Percentiles rank a stretch among this genome's conserved stretches.
These are phyloP conservation scores for Didymella lethalis DNA, from an alignment of 2,329 filamentous ascomycete species.

Conservation along the genomic window DNA sequence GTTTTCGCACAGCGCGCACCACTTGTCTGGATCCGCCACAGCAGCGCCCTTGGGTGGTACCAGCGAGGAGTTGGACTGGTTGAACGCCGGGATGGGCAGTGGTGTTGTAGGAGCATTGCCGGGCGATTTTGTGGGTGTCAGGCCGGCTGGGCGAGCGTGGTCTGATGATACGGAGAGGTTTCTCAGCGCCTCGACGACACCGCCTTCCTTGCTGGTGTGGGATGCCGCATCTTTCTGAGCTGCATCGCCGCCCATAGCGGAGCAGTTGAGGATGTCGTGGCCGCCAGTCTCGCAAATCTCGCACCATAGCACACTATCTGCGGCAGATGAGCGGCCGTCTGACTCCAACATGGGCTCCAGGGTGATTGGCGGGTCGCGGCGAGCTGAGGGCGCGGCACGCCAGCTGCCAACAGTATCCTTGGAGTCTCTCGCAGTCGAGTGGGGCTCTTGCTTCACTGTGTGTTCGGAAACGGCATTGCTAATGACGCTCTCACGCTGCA, in stretches of 20 bases:
- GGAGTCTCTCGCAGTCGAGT: conserved; percentile 70
- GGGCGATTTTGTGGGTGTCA: conserved; percentile 45
- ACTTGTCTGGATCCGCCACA: conserved; percentile 76
- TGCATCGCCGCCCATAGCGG: conserved; percentile 76
- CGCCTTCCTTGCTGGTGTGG: conserved; percentile 38
- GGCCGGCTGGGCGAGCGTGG: conserved; percentile 36
- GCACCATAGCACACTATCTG: conserved; percentile 80
- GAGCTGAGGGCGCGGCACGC: conserved; percentile 50
- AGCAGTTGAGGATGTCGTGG: conserved; percentile 93
- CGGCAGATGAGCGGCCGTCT: conserved; percentile 66
- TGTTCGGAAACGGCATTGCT: conserved; percentile 60
- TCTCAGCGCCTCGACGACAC: conserved; percentile 43
- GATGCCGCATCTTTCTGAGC: conserved; percentile 32
- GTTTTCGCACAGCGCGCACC: conserved; percentile 95
- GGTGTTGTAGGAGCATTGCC: conserved; percentile 48
- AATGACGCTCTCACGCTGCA: conserved; percentile 63
- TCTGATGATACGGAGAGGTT: conserved; percentile 47
- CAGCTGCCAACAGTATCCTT: conserved; percentile 70
- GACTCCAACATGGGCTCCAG: conserved; percentile 76
- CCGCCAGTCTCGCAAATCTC: conserved; percentile 93
- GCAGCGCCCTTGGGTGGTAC: conserved; percentile 46
- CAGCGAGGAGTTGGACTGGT: conserved; percentile 38
- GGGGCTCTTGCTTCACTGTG: conserved; percentile 58
- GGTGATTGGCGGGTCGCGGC: conserved; percentile 52
- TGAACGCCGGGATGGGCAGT: conserved; percentile 46